These are phyloP conservation scores for Lactarius indigo DNA, from an alignment of 768 basidiomycete genomes.

Conservation along the genomic window DNA sequence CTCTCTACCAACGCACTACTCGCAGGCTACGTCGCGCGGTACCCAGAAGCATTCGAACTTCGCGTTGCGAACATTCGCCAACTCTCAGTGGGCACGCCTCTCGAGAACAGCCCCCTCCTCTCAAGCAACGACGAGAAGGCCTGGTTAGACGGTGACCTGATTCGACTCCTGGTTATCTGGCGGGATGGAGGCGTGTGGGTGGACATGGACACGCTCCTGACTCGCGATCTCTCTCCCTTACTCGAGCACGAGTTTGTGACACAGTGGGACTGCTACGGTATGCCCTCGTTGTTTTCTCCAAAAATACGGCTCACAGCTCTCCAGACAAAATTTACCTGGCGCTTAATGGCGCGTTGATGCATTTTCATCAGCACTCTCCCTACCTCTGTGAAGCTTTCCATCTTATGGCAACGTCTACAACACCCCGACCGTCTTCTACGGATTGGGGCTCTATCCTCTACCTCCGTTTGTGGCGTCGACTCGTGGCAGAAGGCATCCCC, in stretches of 20 bases:
- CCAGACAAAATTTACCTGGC: conserved; percentile 24
- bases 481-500: conserved; percentile 64
- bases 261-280: conserved; percentile 99
- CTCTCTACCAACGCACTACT: conserved; percentile 55
- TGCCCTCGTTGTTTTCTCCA: conserved; percentile 25
- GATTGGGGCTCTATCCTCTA: conserved; percentile 96
- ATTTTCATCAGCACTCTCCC: conserved; percentile 85
- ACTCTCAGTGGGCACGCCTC: conserved; percentile 72
- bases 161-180: conserved; percentile 87
- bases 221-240: conserved; percentile 80
- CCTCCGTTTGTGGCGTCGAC: conserved; percentile 83
- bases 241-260: conserved; percentile 95
- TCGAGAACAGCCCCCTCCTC: conserved; percentile 64
- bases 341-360: conserved; percentile 93
- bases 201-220: conserved; percentile 95
- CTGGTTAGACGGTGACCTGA: conserved; percentile 93
- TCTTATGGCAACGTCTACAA: conserved; percentile 59
- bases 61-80: conserved; percentile 60
- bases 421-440: conserved; percentile 74
- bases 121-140: conserved; percentile 68
- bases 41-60: conserved; percentile 70
- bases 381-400: conserved; percentile 98
- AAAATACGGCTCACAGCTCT: neutral
- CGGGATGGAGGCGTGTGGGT: conserved; percentile 92
- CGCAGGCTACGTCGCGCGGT: conserved; percentile 52